These are phyloP conservation scores for Crassisporium funariophilum DNA, from an alignment of 768 basidiomycete genomes.

Conservation along the genomic window DNA sequence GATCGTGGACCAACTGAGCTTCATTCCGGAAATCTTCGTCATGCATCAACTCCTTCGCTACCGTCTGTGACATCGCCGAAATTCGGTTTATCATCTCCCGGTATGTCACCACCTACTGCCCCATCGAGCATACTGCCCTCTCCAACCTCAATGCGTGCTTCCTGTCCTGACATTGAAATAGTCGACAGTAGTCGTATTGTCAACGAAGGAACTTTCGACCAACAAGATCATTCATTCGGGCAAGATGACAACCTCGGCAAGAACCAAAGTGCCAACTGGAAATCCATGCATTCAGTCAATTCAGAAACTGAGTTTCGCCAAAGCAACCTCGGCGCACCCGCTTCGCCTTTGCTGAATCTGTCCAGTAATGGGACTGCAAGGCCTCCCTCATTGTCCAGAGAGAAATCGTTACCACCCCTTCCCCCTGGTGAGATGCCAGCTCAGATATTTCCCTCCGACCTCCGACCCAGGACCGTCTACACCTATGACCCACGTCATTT, in stretches of 20 bases:
- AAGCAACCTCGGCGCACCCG: constrained; percentile 29
- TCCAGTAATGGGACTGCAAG: constrained; percentile 20
- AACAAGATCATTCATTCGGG: constrained; percentile 38
- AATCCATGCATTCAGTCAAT: constrained; percentile 52
- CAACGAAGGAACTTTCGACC: constrained; percentile 43
- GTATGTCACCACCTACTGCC: constrained; percentile 75
- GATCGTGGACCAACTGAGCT: constrained; percentile 53
- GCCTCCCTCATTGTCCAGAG: constrained; percentile 40
- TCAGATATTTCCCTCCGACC: constrained; percentile 43
- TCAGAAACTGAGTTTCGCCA: constrained; percentile 68
- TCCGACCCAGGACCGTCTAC: constrained; percentile 67
- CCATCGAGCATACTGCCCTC: constrained; percentile 77
- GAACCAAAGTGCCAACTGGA: constrained; percentile 27
- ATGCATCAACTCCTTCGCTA: constrained; percentile 71
- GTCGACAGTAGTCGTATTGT: constrained; percentile 39
- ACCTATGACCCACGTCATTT: constrained; percentile 57
- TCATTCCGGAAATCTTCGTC: constrained; percentile 45
- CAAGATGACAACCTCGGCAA: constrained; percentile 37
- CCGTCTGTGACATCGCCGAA: constrained; percentile 62
- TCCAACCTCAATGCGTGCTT: constrained; percentile 70
- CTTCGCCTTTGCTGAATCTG: constrained; percentile 29
- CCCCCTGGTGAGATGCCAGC: constrained; percentile 58
- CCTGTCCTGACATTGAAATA: constrained; percentile 57
- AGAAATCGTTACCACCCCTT: constrained; percentile 80
- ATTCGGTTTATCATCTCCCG: constrained; percentile 52